Evolutionary conservation across 2,329 filamentous ascomycete genomes (phyloP).

Genomic region (Aspergillus hortae): DNA sequence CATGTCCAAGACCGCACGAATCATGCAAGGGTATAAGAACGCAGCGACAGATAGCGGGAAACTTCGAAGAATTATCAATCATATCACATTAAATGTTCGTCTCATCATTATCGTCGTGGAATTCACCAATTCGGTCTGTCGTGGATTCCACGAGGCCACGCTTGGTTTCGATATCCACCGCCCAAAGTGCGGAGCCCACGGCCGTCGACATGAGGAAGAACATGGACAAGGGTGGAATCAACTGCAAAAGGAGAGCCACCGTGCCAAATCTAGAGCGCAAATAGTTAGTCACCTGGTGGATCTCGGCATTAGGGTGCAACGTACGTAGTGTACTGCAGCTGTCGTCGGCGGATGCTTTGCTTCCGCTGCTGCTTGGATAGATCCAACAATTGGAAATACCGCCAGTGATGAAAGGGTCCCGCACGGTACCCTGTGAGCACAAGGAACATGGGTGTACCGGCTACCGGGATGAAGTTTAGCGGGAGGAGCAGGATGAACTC

Average conservation of each 20-base stretch:
- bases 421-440: constrained; percentile 81
- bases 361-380: constrained; percentile 72
- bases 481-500: constrained; percentile 78
- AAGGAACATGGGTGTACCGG: constrained; percentile 81
- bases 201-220: constrained; percentile 88
- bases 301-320: constrained; percentile 11
- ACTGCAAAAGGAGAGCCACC: constrained; percentile 75
- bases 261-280: constrained; percentile 65
- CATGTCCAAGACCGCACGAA: not conserved
- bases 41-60: not conserved
- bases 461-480: constrained; percentile 80
- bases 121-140: constrained; percentile 20
- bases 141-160: constrained; percentile 27
- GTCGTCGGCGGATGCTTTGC: constrained; percentile 61
- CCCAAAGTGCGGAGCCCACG: constrained; percentile 82
- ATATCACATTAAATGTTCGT: constrained; percentile 11
- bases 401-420: constrained; percentile 84
- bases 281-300: constrained; percentile 6
- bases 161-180: constrained; percentile 68
- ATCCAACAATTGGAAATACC: constrained; percentile 79
- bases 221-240: constrained; percentile 90
- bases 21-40: not conserved
- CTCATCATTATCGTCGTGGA: constrained; percentile 37
- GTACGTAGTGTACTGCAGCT: constrained; percentile 82
- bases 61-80: not conserved